Evolutionary conservation across 1,139 yeast species (phyloP), one percentile per base, ranked within the genome.

Genomic region (Geotrichum australiense): DNA sequence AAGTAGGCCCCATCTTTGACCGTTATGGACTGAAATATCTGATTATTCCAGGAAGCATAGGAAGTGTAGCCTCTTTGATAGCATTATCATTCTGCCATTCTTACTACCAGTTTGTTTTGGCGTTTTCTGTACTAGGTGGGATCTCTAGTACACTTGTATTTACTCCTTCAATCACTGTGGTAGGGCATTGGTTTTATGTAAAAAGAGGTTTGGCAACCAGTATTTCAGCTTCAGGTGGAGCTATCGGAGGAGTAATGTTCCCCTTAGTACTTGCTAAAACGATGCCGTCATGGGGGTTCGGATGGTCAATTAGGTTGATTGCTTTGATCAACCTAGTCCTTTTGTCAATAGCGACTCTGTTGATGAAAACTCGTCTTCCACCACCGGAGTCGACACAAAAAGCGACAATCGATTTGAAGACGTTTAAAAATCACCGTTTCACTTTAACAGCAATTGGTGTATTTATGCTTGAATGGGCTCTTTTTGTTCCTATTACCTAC

Each of bases 1-100:
- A 76, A 33, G 72, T 75, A 23, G 89, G 87, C 0, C 78, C 78
- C 2, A 39, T 62, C 2, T 81, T 80, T 53, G 91, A 81, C 52
- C 47, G 61, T 4, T 59, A 56, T 35, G 67, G 67, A 1, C 51
- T 55, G 14, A 48, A 49, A 22, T 50, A 46, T 19, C 51, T 60
- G 15, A 40, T 59, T 23, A 45, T 56, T 12, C 71, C 70, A 40
- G 80, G 81, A 1, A 64, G 74, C 2, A 41, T 69, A 0, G 56
- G 74, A 35, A 64, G 69, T 43, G 62, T 69, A 12, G 65, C 61
- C 2, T 79, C 83, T 0, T 56, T 79, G 16, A 61, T 80, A 47
- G 62, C 73, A 2, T 65, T 78, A 11, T 78, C 81, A 1, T 69
- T 71, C 41, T 71, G 80, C 53, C 62, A 59, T 2, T 56, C 65